phyloP scores from a whole-genome alignment of 2,329 filamentous ascomycete species.

The Neonectria ditissima region DNA sequence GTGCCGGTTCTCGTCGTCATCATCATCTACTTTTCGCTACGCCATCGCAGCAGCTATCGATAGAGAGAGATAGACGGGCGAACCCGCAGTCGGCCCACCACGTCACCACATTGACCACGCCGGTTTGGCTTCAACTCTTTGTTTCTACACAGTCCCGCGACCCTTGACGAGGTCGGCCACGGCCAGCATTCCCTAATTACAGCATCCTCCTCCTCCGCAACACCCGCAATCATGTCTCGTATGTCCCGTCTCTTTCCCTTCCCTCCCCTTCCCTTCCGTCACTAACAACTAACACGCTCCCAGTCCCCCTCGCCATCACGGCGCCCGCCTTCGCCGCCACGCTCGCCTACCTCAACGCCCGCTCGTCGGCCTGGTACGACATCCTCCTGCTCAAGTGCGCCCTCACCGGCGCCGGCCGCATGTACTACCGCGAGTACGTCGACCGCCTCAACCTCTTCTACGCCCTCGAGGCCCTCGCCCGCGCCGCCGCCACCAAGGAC shows the following conservation, averaged over 20 bases:
- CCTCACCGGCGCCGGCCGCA: constrained; percentile 57
- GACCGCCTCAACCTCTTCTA: constrained; percentile 82
- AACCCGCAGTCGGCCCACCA: constrained; percentile 5
- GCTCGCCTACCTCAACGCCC: constrained; percentile 84
- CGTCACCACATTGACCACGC: not conserved
- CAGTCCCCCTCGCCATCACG: constrained; percentile 66
- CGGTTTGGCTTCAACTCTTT: not conserved
- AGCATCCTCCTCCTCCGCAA: not conserved
- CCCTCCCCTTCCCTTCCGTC: not conserved
- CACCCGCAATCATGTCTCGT: constrained; percentile 34
- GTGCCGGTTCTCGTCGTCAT: not conserved
- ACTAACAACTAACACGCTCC: not conserved
- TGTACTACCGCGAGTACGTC: constrained; percentile 61
- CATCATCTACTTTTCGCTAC: not conserved
- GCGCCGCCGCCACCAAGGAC: constrained; percentile 61
- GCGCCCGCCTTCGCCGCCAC: constrained; percentile 73
- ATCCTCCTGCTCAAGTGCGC: constrained; percentile 67
- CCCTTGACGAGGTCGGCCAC: not conserved
- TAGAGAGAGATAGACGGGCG: not conserved
- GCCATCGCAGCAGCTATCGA: not conserved
- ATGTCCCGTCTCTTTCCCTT: not conserved
- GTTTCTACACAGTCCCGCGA: not conserved
- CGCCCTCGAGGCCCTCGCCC: constrained; percentile 74
- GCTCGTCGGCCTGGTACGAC: constrained; percentile 75
- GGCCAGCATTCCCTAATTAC: not conserved